Base-by-base conservation (phyloP, 371 early-diverging fungal species). In the Dinochytrium kinnereticum region DNA sequence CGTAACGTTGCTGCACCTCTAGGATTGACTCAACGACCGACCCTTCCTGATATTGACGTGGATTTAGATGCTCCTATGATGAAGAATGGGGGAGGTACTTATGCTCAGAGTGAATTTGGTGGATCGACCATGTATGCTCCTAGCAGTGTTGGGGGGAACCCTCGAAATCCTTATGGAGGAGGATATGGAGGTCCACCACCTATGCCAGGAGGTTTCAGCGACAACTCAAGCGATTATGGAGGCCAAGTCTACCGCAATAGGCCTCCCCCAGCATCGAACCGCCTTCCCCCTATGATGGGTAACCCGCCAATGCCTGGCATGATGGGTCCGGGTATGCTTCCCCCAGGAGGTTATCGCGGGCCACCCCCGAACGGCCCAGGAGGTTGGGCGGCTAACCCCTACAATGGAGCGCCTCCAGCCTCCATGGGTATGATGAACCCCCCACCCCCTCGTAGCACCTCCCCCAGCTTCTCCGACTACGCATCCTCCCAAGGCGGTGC, bases 41-140 rank as follows among this genome's bases (percentile, higher is more conserved):
- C 80, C 0, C 64, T 82, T 21, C 83, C 83, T 5, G 66, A 71
- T 33, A 70, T 82, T 38, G 79, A 82, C 50, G 79, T 82, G 0
- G 83, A 82, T 59, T 37, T 82, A 26, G 78, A 81, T 31, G 70
- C 68, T 24, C 70, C 70, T 3, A 28, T 38, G 26, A 66, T 66
- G 66, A 61, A 61, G 37, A 44, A 19, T 19, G 44, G 44, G 7
- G 55, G 55, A 13, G 55, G 24, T 26, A 26, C n/a, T 13, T 53
- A 53, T 26, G 55, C 55, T 5, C 7, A 53, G 55, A 53, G 55
- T 26, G 55, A 53, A 26, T 53, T 53, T 53, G 55, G 55, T 7
- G 55, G 55, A n/a, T 53, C 55, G 19, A 44, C 44, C 26, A 5
- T n/a, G 24, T 53, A 53, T 24, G 55, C 55, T 7, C 55, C 55